Evolutionary conservation across 2,329 filamentous ascomycete genomes (phyloP), one percentile per base, ranked within the genome.

Genomic region (Metarhizium brunneum): DNA sequence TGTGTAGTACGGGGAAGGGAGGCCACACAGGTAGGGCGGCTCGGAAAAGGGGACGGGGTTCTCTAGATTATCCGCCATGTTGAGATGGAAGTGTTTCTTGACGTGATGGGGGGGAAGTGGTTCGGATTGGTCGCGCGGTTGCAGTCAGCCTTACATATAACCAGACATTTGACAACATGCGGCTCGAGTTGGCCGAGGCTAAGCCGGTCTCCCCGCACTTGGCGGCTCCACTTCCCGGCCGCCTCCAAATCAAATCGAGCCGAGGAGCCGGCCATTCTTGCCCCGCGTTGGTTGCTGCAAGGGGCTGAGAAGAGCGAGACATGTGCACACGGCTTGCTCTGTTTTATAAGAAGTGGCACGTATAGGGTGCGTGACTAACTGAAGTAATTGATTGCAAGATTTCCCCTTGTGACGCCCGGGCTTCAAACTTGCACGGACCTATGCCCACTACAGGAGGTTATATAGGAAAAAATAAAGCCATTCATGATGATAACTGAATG

Each of bases 21-120:
- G 74, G 53, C 86, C 86, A 62, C 76, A 76, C 50, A 90, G 77
- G 72, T 85, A 90, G 1, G 86, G 80, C 1, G 87, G 87, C 63
- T 91, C 87, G 5, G 85, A 84, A 71, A 90, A 88, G 52, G 87
- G 87, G 13, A 60, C 48, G 4, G 54, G 52, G 35, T 54, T 54
- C 8, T 18, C 18, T n/a, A 32, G 29, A 54, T 35, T 49, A 54
- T 49, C 35, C 3, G 63, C 29, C 42, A 56, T 47, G 2, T n/a
- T 48, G 45, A 29, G 4, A 13, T 29, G 4, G 45, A 13, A 20
- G 4, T 20, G 7, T 14, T 48, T 13, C 10, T 18, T 45, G 42
- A 45, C 40, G 25, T 25, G 25, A 45, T n/a, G 20, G 13, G 30
- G 13, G 6, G 45, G 20, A 16, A 10, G n/a, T 48, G 8, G 45